A percentile compares a stretch with the other conserved stretches of the same genome.
phyloP scores from a whole-genome alignment of 768 basidiomycete species.

The Gymnopilus dilepis region DNA sequence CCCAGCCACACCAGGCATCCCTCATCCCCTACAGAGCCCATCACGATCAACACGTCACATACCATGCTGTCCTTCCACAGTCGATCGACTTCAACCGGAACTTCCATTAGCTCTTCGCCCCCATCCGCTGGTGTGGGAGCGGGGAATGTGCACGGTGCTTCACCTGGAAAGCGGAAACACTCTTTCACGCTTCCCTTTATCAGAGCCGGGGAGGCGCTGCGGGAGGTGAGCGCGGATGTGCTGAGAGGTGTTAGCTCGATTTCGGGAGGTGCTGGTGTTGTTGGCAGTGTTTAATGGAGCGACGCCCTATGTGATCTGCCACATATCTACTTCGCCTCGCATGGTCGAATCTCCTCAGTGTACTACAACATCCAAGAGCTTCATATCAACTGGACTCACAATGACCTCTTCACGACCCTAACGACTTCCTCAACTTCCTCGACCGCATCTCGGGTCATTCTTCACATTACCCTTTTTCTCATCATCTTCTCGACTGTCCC shows the following conservation, averaged over 20 bases:
- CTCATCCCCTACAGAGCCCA: neutral
- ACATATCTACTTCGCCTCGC: too few species aligned
- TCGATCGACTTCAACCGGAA: neutral
- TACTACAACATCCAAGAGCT: neutral
- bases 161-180: constrained; percentile 21
- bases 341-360: too few species aligned
- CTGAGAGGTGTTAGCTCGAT: constrained; percentile 50
- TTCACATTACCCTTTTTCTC: neutral
- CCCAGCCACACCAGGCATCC: constrained; percentile 4
- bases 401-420: neutral
- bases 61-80: neutral
- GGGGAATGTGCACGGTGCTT: constrained; percentile 8
- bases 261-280: constrained; percentile 12
- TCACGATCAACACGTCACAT: neutral
- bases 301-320: too few species aligned
- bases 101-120: neutral
- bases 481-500: neutral
- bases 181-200: constrained; percentile 39
- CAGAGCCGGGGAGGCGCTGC: constrained; percentile 31
- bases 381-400: too few species aligned
- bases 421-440: neutral
- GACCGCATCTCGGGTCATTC: neutral
- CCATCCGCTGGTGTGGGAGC: neutral
- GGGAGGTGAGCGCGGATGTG: constrained; percentile 39
- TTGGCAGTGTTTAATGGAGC: constrained; percentile 11